Evolutionary conservation across 192 early-diverging fungal species (phyloP), one percentile per base, ranked within the genome.

Genomic region (Gonapodya prolifera): DNA sequence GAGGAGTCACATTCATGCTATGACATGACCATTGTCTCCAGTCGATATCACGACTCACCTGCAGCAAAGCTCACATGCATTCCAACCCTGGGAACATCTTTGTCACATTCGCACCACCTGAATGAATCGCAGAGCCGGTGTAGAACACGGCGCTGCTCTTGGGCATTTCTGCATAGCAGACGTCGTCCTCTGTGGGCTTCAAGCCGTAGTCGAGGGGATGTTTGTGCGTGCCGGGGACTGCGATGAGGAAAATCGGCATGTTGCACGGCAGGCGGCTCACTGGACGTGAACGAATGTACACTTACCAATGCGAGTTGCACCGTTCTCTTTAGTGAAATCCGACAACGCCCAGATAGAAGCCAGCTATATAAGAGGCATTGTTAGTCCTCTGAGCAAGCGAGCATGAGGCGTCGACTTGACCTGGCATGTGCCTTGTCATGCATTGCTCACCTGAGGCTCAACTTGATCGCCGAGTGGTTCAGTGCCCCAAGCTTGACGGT

Each of bases 31-130:
- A 73, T n/a, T n/a, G n/a, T n/a, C n/a, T n/a, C n/a, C n/a, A n/a
- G n/a, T n/a, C n/a, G n/a, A n/a, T n/a, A n/a, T n/a, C n/a, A n/a
- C n/a, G 2, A 73, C 71, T 32, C 18, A 30, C 71, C 71, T 8
- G 32, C 71, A 30, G 71, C 71, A 73, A 30, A 73, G 71, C 71
- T 73, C 71, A 73, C 28, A 29, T 73, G 71, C 71, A 73, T 73
- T 13, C 71, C 71, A 8, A 16, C 8, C 28, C 71, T 18, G 28
- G 8, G 8, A 2, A 16, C 8, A 29, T 73, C 71, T 73, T 73
- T 8, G 71, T 73, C 28, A 73, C 71, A 29, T 73, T 73, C 71
- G 18, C 71, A 18, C 71, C 71, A 32, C 71, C 71, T 2, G 8
- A 16, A 29, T 73, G 71, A 18, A 73, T 73, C 16, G 71, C 71